Conservation (phyloP, 2,329 filamentous ascomycete species). For the Ophiostoma ulmi region DNA sequence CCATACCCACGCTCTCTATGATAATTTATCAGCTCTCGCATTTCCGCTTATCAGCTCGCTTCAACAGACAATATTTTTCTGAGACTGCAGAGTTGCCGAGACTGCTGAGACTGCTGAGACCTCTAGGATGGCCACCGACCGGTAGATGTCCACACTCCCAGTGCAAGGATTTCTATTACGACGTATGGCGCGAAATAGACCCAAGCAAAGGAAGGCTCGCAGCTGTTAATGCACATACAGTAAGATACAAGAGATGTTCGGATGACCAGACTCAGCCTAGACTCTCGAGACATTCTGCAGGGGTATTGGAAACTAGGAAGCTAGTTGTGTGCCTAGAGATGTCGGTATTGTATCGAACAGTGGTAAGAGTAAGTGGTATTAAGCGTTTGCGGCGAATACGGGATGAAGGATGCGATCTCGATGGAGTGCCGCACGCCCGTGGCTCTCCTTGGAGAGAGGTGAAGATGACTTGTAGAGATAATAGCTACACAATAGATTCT, state of each 20-base stretch:
- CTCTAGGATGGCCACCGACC: background rate
- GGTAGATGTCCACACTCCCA: background rate
- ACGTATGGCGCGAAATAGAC: conserved; percentile 2
- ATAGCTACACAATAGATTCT: background rate
- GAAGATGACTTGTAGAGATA: background rate
- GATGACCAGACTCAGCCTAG: background rate
- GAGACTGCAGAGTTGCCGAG: background rate
- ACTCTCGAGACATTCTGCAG: background rate
- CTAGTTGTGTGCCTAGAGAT: background rate
- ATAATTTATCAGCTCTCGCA: background rate
- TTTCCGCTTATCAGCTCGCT: background rate
- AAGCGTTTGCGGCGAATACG: background rate
- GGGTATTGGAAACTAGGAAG: background rate
- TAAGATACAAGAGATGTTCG: background rate
- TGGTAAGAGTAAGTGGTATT: background rate
- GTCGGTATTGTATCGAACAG: background rate
- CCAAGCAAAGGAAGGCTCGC: background rate
- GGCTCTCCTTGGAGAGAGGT: background rate
- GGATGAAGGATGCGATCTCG: conserved; percentile 9
- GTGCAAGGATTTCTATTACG: background rate
- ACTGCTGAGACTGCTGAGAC: background rate
- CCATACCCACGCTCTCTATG: background rate
- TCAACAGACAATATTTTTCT: background rate
- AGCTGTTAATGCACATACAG: background rate
- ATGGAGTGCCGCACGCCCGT: conserved; percentile 4